Percentiles rank a stretch among this genome's conserved stretches.
These are phyloP conservation scores for Solanum chilense DNA, from an alignment of 257 asterid genomes.

Conservation along the genomic window DNA sequence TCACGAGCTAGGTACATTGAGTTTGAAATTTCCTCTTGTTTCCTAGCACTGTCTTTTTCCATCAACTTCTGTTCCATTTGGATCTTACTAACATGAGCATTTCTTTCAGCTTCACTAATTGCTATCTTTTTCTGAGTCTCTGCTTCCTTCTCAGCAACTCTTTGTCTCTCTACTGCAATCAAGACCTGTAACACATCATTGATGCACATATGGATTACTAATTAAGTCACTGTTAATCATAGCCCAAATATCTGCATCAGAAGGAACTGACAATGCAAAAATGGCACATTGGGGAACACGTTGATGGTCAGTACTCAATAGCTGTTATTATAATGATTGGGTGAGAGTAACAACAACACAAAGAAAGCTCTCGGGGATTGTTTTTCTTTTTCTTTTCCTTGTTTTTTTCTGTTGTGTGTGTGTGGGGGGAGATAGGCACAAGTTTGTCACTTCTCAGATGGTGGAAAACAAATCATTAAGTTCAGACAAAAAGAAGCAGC, in stretches of 20 bases:
- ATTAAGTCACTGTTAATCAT: not conserved
- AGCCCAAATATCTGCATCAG: not conserved
- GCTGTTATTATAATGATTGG: not conserved
- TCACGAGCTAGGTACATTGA: constrained; percentile 85
- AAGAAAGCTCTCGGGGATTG: not conserved
- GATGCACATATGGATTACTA: not conserved
- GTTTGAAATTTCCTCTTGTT: constrained; percentile 87
- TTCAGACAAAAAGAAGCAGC: not conserved
- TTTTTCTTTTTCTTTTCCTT: no score
- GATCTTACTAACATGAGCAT: constrained; percentile 87
- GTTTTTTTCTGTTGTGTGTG: no score
- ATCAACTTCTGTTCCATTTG: constrained; percentile 90
- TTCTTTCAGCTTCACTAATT: constrained; percentile 85
- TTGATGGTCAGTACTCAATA: not conserved
- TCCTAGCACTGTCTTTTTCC: constrained; percentile 89
- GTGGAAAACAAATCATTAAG: not conserved
- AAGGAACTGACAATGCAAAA: not conserved
- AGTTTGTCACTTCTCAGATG: not conserved
- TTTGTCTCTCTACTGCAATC: constrained; percentile 88
- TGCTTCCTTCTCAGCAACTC: constrained; percentile 96
- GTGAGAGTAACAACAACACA: not conserved
- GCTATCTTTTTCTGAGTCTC: constrained; percentile 92
- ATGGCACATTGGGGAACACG: not conserved
- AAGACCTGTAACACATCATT: constrained; percentile 38
- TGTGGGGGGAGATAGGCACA: no score